These are phyloP conservation scores for Globisporangium lucens DNA, from an alignment of 352 stramenopile genomes.

Conservation along the genomic window DNA sequence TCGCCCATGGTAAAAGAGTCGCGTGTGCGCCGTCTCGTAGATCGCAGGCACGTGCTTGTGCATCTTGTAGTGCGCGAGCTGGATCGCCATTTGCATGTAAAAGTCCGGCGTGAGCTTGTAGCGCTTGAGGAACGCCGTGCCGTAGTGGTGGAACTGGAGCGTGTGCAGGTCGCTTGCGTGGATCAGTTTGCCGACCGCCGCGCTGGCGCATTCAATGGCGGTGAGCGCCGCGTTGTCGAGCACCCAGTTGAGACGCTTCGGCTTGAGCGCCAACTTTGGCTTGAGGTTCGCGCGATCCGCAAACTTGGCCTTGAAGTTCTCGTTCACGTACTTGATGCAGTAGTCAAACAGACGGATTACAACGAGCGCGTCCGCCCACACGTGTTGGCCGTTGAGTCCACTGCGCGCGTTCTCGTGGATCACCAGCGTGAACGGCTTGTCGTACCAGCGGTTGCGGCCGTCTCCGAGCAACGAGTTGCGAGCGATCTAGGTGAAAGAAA, in stretches of 20 bases:
- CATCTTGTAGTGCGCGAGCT: slow-evolving; percentile 96
- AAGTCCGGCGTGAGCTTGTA: slow-evolving; percentile 96
- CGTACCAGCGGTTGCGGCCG: slow-evolving; percentile 96
- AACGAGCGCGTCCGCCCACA: slow-evolving; percentile 96
- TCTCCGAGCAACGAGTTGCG: slow-evolving; percentile 84
- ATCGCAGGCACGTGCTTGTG: slow-evolving; percentile 92
- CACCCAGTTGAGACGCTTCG: slow-evolving; percentile 76
- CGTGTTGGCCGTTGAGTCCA: slow-evolving; percentile 95
- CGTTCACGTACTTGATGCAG: slow-evolving; percentile 90
- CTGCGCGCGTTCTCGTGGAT: slow-evolving; percentile 95
- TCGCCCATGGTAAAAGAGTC: slow-evolving; percentile 96
- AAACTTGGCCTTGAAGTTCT: slow-evolving; percentile 89
- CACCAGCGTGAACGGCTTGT: slow-evolving; percentile 97
- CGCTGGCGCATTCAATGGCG: slow-evolving; percentile 84
- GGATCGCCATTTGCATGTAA: slow-evolving; percentile 96
- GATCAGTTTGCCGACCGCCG: slow-evolving; percentile 91
- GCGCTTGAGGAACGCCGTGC: slow-evolving; percentile 89
- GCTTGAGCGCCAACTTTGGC: slow-evolving; percentile 59
- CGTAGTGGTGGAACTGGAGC: slow-evolving; percentile 92
- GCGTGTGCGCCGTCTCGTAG: slow-evolving; percentile 97
- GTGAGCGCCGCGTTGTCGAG: slow-evolving; percentile 79
- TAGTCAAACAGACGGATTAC: slow-evolving; percentile 94
- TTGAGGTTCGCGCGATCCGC: slow-evolving; percentile 67
- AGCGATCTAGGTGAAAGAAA: slow-evolving; percentile 42
- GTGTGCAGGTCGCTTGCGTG: slow-evolving; percentile 89